These are phyloP conservation scores for Talaromyces atroroseus DNA, from an alignment of 2,329 filamentous ascomycete genomes.

Conservation along the genomic window DNA sequence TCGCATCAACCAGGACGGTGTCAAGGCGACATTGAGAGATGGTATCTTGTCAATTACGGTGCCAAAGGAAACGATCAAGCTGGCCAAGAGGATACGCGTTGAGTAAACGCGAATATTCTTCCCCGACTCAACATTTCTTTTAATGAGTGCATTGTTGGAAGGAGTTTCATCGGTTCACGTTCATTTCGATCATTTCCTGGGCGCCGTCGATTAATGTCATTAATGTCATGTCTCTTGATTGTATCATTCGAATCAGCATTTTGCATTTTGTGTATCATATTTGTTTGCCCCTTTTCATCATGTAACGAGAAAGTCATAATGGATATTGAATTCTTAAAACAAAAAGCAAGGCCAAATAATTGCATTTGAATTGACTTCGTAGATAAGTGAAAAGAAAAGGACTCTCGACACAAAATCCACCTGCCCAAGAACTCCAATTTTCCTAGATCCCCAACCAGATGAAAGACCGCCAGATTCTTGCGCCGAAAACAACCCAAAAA, in stretches of 20 bases:
- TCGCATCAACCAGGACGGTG: slow-evolving; percentile 52
- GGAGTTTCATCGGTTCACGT: neutral
- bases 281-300: neutral
- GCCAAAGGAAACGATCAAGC: slow-evolving; percentile 49
- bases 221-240: neutral
- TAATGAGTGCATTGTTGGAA: slow-evolving; percentile 3
- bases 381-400: neutral
- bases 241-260: neutral
- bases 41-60: slow-evolving; percentile 53
- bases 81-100: slow-evolving; percentile 50
- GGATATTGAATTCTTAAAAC: neutral
- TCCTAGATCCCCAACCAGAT: neutral
- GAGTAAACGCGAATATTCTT: slow-evolving; percentile 34
- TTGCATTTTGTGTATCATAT: neutral
- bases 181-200: neutral
- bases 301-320: neutral
- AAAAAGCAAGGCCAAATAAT: neutral
- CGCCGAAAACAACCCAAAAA: neutral
- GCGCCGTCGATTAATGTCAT: neutral
- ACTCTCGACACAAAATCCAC: too few relatives aligned
- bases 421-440: neutral
- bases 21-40: slow-evolving; percentile 55
- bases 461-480: neutral
- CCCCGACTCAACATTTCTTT: too few relatives aligned
- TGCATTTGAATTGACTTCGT: neutral